Evolutionary conservation across 164 flowering plant species (phyloP).

Genomic region (Magnolia kwangsiensis): DNA sequence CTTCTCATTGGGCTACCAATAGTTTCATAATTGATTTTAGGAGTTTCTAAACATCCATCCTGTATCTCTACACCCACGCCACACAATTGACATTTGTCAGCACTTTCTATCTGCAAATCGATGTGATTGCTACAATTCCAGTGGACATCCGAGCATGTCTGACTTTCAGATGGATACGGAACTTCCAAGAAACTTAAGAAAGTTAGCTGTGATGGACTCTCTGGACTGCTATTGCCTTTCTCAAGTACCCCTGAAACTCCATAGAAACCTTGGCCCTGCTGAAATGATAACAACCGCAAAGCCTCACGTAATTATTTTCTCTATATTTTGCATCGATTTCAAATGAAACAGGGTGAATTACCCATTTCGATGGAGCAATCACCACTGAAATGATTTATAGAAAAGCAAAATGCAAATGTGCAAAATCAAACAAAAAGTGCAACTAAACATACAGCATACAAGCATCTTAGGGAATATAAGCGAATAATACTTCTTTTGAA

Average conservation of each 20-base stretch:
- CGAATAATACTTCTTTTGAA: too few relatives aligned
- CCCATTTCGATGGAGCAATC: too few relatives aligned
- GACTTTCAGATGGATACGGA: slow-evolving; percentile 27
- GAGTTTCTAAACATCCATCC: slow-evolving; percentile 25
- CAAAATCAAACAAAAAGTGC: neutral
- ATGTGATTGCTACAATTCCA: slow-evolving; percentile 32
- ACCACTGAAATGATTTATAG: too few relatives aligned
- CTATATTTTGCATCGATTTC: too few relatives aligned
- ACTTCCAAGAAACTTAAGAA: slow-evolving; percentile 34
- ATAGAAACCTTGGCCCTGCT: slow-evolving; percentile 41
- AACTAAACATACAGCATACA: too few relatives aligned
- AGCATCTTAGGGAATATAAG: too few relatives aligned
- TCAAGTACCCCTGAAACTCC: slow-evolving; percentile 38
- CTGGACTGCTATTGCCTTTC: slow-evolving; percentile 22
- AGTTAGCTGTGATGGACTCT: slow-evolving; percentile 28
- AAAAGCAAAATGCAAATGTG: neutral
- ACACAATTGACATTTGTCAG: slow-evolving; percentile 32
- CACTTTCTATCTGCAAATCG: slow-evolving; percentile 30
- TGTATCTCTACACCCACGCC: slow-evolving; percentile 36
- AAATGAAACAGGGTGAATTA: neutral
- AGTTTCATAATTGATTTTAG: slow-evolving; percentile 26
- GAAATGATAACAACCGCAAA: slow-evolving; percentile 4
- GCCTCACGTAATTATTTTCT: neutral
- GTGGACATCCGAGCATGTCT: slow-evolving; percentile 28
- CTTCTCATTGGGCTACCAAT: slow-evolving; percentile 23